These are phyloP conservation scores for Colletotrichum sp. DNA, from an alignment of 2,329 filamentous ascomycete genomes.

Conservation along the genomic window DNA sequence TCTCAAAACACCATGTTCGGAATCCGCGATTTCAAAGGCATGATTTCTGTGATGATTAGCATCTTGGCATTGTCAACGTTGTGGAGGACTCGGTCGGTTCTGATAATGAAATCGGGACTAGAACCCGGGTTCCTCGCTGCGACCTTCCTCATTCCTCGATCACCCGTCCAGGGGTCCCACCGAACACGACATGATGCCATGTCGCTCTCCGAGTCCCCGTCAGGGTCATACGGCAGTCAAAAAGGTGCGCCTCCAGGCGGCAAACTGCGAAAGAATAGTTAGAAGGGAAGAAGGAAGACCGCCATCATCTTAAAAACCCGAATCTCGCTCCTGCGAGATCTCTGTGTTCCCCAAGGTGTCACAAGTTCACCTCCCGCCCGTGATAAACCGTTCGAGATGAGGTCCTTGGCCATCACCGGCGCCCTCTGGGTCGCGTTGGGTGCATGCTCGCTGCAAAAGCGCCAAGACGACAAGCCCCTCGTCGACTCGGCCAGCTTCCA, in stretches of 20 bases:
- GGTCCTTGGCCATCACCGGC: background rate
- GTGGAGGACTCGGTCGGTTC: background rate
- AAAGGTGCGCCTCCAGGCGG: too few species aligned
- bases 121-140: background rate
- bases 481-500: conserved; percentile 7
- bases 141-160: conserved; percentile 10
- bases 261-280: too few species aligned
- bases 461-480: background rate
- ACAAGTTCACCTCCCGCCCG: background rate
- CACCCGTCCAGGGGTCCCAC: background rate
- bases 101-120: background rate
- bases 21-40: background rate
- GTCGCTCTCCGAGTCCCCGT: background rate
- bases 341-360: background rate
- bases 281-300: background rate
- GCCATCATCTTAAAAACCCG: background rate
- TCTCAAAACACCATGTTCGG: background rate
- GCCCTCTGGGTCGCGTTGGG: background rate
- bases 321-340: background rate
- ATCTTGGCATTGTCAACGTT: background rate
- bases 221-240: too few species aligned
- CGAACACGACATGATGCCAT: background rate
- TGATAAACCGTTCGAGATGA: background rate
- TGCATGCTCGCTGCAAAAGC: background rate
- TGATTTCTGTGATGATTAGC: background rate